Conservation (phyloP, 306 rosid species). For the Prunus armeniaca region DNA sequence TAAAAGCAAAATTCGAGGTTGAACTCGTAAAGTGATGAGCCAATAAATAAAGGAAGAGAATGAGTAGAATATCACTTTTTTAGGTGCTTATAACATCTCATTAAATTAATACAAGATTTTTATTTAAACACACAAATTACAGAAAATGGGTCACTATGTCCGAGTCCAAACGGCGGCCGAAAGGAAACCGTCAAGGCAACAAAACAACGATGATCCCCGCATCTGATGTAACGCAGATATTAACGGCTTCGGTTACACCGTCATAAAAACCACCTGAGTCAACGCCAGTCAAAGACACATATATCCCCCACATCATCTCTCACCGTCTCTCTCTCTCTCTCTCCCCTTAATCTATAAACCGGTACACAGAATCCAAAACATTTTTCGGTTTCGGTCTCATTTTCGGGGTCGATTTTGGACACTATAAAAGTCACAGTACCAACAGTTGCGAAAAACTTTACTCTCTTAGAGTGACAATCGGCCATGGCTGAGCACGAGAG, state of each 20-base stretch:
- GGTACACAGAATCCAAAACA: constrained; percentile 34
- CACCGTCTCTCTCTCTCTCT: constrained; percentile 10
- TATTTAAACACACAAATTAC: no score
- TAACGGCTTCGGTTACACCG: constrained; percentile 37
- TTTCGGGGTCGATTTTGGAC: constrained; percentile 30
- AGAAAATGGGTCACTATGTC: constrained; percentile 1
- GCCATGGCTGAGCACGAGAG: constrained; percentile 53
- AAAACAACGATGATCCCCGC: constrained; percentile 13
- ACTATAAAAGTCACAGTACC: constrained; percentile 24
- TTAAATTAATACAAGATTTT: no score
- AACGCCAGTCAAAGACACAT: constrained; percentile 61
- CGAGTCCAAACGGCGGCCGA: constrained; percentile 22
- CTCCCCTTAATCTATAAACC: constrained; percentile 24
- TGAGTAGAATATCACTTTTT: no score
- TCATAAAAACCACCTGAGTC: constrained; percentile 56
- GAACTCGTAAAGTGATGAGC: no score
- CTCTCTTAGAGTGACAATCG: constrained; percentile 34
- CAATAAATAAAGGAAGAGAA: no score
- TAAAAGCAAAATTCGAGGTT: no score
- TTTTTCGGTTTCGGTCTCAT: constrained; percentile 9
- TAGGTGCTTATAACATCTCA: no score
- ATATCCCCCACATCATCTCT: constrained; percentile 26
- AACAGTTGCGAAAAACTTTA: constrained; percentile 34
- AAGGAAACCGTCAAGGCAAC: constrained; percentile 27
- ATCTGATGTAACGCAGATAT: constrained; percentile 26